Conservation (phyloP, 2,329 filamentous ascomycete species). For the Diaporthe caulivora region DNA sequence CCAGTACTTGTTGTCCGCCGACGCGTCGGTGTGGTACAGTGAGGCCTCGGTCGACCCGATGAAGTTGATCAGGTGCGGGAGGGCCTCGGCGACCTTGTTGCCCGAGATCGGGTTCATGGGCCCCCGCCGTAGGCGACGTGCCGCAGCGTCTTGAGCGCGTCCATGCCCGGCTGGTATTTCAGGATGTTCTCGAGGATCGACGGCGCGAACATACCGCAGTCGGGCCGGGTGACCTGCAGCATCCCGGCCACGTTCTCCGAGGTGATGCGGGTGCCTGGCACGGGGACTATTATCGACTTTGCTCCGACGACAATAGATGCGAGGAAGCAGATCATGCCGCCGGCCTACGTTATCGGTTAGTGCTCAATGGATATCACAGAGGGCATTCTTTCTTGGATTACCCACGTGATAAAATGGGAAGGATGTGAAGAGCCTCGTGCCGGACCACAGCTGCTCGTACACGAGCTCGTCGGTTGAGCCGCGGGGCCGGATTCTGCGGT, state of each 20-base stretch:
- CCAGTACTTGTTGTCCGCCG: slow-evolving; percentile 42
- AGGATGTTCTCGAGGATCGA: slow-evolving; percentile 41
- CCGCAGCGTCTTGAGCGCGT: slow-evolving; percentile 36
- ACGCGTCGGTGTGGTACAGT: slow-evolving; percentile 30
- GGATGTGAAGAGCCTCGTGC: background rate
- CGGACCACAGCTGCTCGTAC: slow-evolving; percentile 22
- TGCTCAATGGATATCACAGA: background rate
- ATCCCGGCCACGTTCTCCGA: slow-evolving; percentile 39
- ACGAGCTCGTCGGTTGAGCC: background rate
- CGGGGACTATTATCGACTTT: slow-evolving; percentile 37
- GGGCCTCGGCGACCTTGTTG: slow-evolving; percentile 36
- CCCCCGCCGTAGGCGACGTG: slow-evolving; percentile 40
- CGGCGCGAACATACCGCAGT: slow-evolving; percentile 36
- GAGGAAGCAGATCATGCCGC: slow-evolving; percentile 31
- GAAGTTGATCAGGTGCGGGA: slow-evolving; percentile 38
- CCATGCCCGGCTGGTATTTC: slow-evolving; percentile 38
- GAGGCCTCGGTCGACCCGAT: slow-evolving; percentile 42
- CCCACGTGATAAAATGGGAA: slow-evolving; percentile 36
- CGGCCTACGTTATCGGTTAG: slow-evolving; percentile 23
- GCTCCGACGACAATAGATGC: slow-evolving; percentile 23
- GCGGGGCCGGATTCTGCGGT: slow-evolving; percentile 7
- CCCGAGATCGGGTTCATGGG: slow-evolving; percentile 41
- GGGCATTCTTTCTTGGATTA: background rate
- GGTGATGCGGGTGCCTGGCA: slow-evolving; percentile 35
- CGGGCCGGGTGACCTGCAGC: slow-evolving; percentile 36